Conservation (phyloP, 148 eudicot genomes). For the Dianthus caryophyllus region DNA sequence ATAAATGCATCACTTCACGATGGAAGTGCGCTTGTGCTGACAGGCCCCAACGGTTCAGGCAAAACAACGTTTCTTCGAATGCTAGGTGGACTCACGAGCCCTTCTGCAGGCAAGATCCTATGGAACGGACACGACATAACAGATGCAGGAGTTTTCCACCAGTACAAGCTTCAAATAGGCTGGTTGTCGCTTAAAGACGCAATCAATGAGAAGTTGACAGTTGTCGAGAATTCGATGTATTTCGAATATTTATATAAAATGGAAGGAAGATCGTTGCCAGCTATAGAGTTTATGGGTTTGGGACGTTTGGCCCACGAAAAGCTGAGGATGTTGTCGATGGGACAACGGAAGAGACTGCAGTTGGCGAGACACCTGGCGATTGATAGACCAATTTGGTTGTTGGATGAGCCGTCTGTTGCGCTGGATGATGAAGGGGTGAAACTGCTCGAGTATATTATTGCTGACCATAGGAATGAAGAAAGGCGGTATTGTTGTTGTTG, state of each 20-base stretch:
- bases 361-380: conserved; percentile 82
- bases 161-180: conserved; percentile 87
- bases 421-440: conserved; percentile 84
- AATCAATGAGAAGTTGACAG: conserved; percentile 66
- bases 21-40: conserved; percentile 76
- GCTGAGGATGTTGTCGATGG: conserved; percentile 83
- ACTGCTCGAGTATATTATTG: conserved; percentile 52
- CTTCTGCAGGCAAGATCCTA: conserved; percentile 85
- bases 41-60: conserved; percentile 87
- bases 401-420: conserved; percentile 95
- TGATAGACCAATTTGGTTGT: conserved; percentile 90
- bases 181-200: conserved; percentile 93
- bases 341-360: conserved; percentile 81
- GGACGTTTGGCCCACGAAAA: conserved; percentile 78
- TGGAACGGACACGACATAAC: conserved; percentile 93
- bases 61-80: conserved; percentile 80
- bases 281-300: conserved; percentile 82
- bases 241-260: conserved; percentile 88
- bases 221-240: conserved; percentile 81
- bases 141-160: conserved; percentile 73
- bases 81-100: conserved; percentile 77
- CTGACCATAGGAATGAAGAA: no score
- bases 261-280: conserved; percentile 68
- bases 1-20: conserved; percentile 69
- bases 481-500: conserved; percentile 79